These are phyloP conservation scores for Dissoconium aciculare DNA, from an alignment of 2,329 filamentous ascomycete species.

Conservation along the genomic window DNA sequence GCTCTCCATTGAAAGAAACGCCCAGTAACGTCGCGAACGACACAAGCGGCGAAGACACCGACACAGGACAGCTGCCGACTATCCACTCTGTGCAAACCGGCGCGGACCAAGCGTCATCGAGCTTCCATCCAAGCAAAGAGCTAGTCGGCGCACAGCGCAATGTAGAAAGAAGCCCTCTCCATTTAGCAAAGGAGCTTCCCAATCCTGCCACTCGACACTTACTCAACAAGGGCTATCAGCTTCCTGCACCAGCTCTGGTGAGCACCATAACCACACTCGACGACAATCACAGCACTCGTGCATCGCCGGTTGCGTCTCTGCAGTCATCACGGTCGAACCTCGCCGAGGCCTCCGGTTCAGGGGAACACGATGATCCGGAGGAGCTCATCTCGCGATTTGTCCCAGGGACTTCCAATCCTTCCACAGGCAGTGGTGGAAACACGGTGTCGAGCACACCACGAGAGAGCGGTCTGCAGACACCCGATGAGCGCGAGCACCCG, in stretches of 20 bases:
- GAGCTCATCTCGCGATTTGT: slow-evolving; percentile 23
- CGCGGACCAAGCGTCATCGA: neutral
- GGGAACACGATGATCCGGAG: slow-evolving; percentile 11
- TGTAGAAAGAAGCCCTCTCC: slow-evolving; percentile 10
- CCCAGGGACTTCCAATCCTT: slow-evolving; percentile 19
- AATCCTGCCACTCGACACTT: slow-evolving; percentile 18
- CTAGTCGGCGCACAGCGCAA: neutral
- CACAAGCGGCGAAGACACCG: neutral
- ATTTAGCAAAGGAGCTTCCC: slow-evolving; percentile 12
- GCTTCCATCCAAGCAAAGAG: neutral
- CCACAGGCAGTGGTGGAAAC: slow-evolving; percentile 16
- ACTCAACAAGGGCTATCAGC: slow-evolving; percentile 13
- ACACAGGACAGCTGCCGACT: neutral
- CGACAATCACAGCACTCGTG: slow-evolving; percentile 16
- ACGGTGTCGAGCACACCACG: slow-evolving; percentile 19
- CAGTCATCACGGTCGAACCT: slow-evolving; percentile 15
- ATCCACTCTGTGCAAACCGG: neutral
- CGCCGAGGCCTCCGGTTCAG: slow-evolving; percentile 8
- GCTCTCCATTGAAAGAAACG: neutral
- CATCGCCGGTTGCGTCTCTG: slow-evolving; percentile 18
- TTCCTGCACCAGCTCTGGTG: slow-evolving; percentile 18
- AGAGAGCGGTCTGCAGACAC: slow-evolving; percentile 16
- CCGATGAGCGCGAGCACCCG: slow-evolving; percentile 13
- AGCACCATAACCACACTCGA: slow-evolving; percentile 21
- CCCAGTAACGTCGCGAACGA: neutral